phyloP scores from a whole-genome alignment of 257 asterid genomes.

The Gardenia jasminoides region DNA sequence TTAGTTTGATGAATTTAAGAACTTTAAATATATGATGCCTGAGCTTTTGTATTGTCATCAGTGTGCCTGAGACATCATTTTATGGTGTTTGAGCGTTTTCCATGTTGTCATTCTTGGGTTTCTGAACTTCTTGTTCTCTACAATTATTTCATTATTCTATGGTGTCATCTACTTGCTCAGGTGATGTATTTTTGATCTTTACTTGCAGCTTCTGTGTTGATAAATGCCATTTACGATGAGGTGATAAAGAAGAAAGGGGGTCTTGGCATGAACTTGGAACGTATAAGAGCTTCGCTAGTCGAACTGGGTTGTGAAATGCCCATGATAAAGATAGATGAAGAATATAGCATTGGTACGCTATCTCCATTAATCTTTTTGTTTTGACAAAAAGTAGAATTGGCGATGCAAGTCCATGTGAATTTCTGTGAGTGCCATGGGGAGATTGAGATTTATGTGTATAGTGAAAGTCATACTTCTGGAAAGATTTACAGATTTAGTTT shows the following conservation, averaged over 20 bases:
- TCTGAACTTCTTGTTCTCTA: neutral
- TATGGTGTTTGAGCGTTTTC: neutral
- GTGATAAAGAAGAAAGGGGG: slow-evolving; percentile 72
- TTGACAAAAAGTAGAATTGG: neutral
- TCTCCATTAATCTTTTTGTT: neutral
- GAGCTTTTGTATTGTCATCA: neutral
- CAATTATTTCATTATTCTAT: neutral
- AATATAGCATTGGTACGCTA: slow-evolving; percentile 62
- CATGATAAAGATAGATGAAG: slow-evolving; percentile 47
- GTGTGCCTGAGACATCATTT: neutral
- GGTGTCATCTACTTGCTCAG: neutral
- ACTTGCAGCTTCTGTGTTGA: slow-evolving; percentile 54
- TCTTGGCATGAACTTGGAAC: slow-evolving; percentile 62
- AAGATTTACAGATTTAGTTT: neutral
- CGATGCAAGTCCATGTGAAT: slow-evolving; percentile 1
- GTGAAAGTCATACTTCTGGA: too few species aligned
- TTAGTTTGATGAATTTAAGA: neutral
- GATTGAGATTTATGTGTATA: neutral
- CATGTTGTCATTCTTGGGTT: neutral
- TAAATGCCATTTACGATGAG: slow-evolving; percentile 65
- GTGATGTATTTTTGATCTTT: slow-evolving; percentile 24
- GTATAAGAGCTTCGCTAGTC: slow-evolving; percentile 51
- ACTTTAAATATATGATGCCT: neutral
- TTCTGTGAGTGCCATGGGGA: neutral
- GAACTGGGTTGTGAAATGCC: slow-evolving; percentile 67